Conservation (phyloP, 805 yeast species). For the Brettanomyces naardenensis region DNA sequence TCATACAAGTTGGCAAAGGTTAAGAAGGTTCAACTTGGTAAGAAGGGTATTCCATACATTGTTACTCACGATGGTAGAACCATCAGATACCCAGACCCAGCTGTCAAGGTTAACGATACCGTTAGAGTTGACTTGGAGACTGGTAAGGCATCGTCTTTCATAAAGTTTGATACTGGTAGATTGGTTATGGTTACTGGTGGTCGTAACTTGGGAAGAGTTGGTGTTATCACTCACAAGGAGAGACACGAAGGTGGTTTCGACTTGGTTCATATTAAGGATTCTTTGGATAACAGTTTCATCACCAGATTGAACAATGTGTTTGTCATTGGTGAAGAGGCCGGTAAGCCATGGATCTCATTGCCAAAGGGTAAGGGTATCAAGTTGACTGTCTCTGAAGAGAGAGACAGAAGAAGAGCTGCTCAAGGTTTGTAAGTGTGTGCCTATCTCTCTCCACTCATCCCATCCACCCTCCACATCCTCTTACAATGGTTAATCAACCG, state of each 20-base stretch:
- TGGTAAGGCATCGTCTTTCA: slow-evolving; percentile 85
- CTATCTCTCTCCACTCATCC: too few relatives aligned
- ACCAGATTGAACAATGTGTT: slow-evolving; percentile 92
- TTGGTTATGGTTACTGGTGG: slow-evolving; percentile 94
- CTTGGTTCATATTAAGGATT: slow-evolving; percentile 92
- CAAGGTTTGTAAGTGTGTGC: slow-evolving; percentile 37
- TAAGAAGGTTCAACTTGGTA: slow-evolving; percentile 96
- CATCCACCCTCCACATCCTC: too few relatives aligned
- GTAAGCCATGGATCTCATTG: slow-evolving; percentile 87
- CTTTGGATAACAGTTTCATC: slow-evolving; percentile 90
- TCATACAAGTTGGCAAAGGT: slow-evolving; percentile 97
- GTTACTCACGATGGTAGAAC: slow-evolving; percentile 99
- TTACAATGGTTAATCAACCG: neutral
- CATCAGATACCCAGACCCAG: slow-evolving; percentile 98
- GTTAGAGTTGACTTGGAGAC: slow-evolving; percentile 94
- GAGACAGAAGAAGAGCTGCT: slow-evolving; percentile 96
- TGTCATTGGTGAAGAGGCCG: slow-evolving; percentile 84
- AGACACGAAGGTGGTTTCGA: slow-evolving; percentile 98
- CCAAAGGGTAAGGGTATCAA: slow-evolving; percentile 99
- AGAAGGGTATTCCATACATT: slow-evolving; percentile 96
- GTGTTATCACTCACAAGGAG: slow-evolving; percentile 93
- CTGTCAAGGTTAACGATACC: slow-evolving; percentile 93
- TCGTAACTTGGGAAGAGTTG: slow-evolving; percentile 97
- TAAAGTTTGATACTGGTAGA: slow-evolving; percentile 90
- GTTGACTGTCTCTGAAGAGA: slow-evolving; percentile 92